Percentiles rank a stretch among this genome's conserved stretches.
Evolutionary conservation across 139 green algal genomes (phyloP).

Genomic region (Chlorella sp.): DNA sequence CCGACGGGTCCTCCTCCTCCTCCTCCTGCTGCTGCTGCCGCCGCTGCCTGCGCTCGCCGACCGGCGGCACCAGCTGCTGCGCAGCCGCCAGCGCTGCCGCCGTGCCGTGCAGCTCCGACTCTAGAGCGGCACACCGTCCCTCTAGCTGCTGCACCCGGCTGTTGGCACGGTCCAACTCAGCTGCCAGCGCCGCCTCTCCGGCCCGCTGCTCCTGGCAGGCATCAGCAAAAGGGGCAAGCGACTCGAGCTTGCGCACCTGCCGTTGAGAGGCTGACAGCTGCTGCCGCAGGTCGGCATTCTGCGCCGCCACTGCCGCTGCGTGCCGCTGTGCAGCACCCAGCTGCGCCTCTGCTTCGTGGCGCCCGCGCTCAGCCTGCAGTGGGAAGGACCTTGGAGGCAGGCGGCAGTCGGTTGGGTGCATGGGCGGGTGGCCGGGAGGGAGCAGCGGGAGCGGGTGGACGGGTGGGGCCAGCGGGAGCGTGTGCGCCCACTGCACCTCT

Average conservation of each 20-base stretch:
- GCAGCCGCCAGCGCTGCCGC: neutral
- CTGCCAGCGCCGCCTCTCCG: neutral
- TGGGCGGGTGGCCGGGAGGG: too few species aligned
- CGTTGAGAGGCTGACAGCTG: neutral
- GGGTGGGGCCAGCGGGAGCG: too few species aligned
- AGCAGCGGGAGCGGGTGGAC: too few species aligned
- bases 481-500: too few species aligned
- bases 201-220: neutral
- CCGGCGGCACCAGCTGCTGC: neutral
- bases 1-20: neutral
- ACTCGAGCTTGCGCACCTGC: slow-evolving; percentile 1
- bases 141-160: neutral
- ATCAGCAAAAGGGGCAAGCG: slow-evolving; percentile 2
- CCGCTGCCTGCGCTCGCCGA: too few species aligned
- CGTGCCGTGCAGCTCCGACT: neutral
- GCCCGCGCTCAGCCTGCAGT: neutral
- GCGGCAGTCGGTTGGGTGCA: neutral
- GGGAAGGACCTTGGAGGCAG: neutral
- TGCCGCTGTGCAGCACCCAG: neutral
- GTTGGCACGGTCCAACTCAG: neutral
- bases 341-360: neutral
- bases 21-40: neutral
- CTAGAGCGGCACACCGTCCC: neutral
- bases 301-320: neutral
- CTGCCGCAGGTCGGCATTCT: slow-evolving; percentile 6